Conservation (phyloP, 257 asterid species). For the Salvia hispanica region DNA sequence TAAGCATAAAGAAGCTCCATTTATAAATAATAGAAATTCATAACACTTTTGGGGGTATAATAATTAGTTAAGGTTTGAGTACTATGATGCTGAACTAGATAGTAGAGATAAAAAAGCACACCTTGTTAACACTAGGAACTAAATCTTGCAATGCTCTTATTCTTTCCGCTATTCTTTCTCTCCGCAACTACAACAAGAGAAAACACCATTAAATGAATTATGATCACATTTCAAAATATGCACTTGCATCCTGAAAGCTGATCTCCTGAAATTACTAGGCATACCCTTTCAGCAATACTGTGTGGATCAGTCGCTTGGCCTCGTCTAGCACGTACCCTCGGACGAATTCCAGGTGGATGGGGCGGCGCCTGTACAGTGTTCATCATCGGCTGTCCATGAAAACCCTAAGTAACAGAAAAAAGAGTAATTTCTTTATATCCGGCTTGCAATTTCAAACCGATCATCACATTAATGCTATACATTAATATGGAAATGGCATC, state of each 20-base stretch:
- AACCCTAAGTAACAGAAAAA: slow-evolving; percentile 48
- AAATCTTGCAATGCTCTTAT: slow-evolving; percentile 95
- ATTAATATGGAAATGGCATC: background rate
- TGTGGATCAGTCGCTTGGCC: slow-evolving; percentile 99
- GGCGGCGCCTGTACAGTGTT: slow-evolving; percentile 58
- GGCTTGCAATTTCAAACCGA: background rate
- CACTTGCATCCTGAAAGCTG: slow-evolving; percentile 6
- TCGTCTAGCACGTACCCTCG: slow-evolving; percentile 93
- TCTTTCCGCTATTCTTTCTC: slow-evolving; percentile 97
- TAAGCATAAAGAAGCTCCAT: slow-evolving; percentile 10
- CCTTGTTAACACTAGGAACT: slow-evolving; percentile 99
- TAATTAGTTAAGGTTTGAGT: background rate
- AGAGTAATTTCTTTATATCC: slow-evolving; percentile 6
- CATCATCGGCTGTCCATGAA: slow-evolving; percentile 75
- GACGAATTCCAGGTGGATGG: slow-evolving; percentile 78
- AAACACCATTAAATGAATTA: slow-evolving; percentile 10
- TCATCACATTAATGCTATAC: background rate
- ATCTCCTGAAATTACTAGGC: slow-evolving; percentile 5
- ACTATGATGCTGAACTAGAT: slow-evolving; percentile 14
- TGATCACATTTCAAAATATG: background rate
- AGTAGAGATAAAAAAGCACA: slow-evolving; percentile 29
- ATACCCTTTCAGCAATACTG: slow-evolving; percentile 99
- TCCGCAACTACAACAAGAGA: slow-evolving; percentile 60
- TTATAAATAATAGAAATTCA: background rate
- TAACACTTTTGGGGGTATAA: background rate